A percentile compares a stretch with the other conserved stretches of the same genome.
These are phyloP conservation scores for Schrenkiella parvula DNA, from an alignment of 345 rosid genomes.

Conservation along the genomic window DNA sequence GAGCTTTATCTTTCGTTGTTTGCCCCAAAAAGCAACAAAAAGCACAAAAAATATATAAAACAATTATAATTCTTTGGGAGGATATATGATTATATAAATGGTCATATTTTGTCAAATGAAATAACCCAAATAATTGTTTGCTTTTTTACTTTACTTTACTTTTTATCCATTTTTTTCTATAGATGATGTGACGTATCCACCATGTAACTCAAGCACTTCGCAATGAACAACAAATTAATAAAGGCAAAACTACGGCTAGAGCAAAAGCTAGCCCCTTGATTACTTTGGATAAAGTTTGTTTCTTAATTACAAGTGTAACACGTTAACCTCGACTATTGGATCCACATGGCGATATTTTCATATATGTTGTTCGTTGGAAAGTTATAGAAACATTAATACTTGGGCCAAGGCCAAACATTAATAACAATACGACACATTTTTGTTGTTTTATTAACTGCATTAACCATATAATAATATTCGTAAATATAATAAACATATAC, in stretches of 20 bases:
- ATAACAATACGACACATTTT: background rate
- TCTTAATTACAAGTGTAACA: background rate
- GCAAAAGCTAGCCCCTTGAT: constrained; percentile 5
- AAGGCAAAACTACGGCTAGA: constrained; percentile 8
- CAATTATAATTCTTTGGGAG: too few relatives aligned
- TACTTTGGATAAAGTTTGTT: background rate
- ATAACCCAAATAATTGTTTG: background rate
- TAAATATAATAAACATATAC: background rate
- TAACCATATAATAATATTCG: background rate
- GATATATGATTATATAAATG: background rate
- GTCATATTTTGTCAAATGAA: constrained; percentile 14
- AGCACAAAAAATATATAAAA: too few relatives aligned
- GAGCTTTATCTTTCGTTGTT: constrained; percentile 13
- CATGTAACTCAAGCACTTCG: background rate
- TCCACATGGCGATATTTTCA: constrained; percentile 14
- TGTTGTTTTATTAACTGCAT: background rate
- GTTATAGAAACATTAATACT: background rate
- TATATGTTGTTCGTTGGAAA: background rate
- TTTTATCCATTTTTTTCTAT: background rate
- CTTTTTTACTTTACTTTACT: constrained; percentile 18
- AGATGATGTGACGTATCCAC: constrained; percentile 5
- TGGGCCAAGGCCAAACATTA: constrained; percentile 17
- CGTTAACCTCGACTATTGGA: background rate
- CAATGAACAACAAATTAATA: background rate
- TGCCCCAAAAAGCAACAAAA: background rate